Conservation (phyloP, 1,284 basidiomycete species). For the Thecaphora frezii region DNA sequence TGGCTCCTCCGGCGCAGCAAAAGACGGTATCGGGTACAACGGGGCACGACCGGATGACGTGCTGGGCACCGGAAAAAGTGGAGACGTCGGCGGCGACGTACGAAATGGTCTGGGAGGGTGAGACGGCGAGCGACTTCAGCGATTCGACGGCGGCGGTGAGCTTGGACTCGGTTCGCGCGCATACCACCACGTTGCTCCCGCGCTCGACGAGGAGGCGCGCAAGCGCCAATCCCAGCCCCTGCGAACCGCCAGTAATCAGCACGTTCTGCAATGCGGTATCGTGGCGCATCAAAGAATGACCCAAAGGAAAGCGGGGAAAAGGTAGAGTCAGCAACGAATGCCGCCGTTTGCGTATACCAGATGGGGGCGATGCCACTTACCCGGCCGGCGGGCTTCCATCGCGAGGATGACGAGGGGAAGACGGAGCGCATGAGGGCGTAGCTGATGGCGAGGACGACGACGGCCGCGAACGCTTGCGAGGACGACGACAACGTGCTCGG, state of each 20-base stretch:
- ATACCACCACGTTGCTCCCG: conserved; percentile 79
- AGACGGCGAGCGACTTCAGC: conserved; percentile 65
- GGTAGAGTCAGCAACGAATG: too few species aligned
- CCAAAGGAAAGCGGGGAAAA: too few species aligned
- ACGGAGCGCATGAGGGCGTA: too few species aligned
- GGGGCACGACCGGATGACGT: conserved; percentile 17
- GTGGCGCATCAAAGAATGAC: too few species aligned
- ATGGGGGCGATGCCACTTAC: too few species aligned
- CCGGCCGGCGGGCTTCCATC: too few species aligned
- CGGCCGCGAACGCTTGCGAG: too few species aligned
- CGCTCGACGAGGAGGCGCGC: conserved; percentile 70
- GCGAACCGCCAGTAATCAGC: conserved; percentile 77
- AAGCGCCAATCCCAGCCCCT: conserved; percentile 75
- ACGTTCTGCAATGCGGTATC: conserved; percentile 20
- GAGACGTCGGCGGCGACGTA: conserved; percentile 51
- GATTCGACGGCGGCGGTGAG: conserved; percentile 67
- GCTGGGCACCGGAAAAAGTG: conserved; percentile 42
- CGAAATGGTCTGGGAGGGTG: conserved; percentile 15
- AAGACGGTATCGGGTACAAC: conserved; percentile 71
- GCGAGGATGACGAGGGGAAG: too few species aligned
- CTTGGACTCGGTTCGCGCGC: conserved; percentile 71
- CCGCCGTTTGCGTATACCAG: too few species aligned
- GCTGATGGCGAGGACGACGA: too few species aligned
- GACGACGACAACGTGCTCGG: too few species aligned
- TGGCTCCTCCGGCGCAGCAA: conserved; percentile 72